A percentile compares a stretch with the other conserved stretches of the same genome.
Conservation (phyloP, 805 yeast genomes). For the Lipomyces sp. region DNA sequence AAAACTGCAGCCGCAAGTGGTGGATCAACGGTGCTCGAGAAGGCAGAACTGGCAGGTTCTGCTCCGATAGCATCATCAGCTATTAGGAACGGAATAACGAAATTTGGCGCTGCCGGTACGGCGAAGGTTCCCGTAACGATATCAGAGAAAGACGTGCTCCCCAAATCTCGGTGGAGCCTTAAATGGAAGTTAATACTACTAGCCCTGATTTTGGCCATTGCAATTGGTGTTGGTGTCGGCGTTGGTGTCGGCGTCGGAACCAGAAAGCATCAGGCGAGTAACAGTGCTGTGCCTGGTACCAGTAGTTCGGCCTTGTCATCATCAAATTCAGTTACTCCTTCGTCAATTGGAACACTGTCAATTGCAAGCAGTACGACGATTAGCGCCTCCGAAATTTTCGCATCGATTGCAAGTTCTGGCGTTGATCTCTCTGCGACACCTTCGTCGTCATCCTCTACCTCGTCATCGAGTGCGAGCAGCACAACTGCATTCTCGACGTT, state of each 20-base stretch:
- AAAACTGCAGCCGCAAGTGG: background rate
- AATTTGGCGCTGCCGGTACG: background rate
- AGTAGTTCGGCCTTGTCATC: conserved; percentile 12
- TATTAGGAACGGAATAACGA: background rate
- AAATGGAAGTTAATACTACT: conserved; percentile 12
- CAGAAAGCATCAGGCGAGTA: conserved; percentile 11
- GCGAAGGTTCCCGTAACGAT: conserved; percentile 5
- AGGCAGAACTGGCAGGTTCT: background rate
- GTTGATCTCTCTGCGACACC: background rate
- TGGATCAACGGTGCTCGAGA: conserved; percentile 2
- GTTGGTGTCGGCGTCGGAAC: conserved; percentile 36
- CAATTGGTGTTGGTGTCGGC: conserved; percentile 37
- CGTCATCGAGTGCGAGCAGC: background rate
- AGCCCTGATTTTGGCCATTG: conserved; percentile 25
- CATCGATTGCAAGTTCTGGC: background rate
- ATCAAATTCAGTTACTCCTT: background rate
- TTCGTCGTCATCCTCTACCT: background rate
- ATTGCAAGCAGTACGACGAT: background rate
- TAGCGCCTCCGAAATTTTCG: background rate
- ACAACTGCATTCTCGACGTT: background rate
- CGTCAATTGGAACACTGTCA: background rate
- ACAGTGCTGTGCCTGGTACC: conserved; percentile 8
- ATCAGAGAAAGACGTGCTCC: background rate
- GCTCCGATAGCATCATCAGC: conserved; percentile 8
- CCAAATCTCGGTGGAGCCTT: conserved; percentile 5